Base-by-base conservation (phyloP, 768 basidiomycete species). In the Saitozyma sp. region DNA sequence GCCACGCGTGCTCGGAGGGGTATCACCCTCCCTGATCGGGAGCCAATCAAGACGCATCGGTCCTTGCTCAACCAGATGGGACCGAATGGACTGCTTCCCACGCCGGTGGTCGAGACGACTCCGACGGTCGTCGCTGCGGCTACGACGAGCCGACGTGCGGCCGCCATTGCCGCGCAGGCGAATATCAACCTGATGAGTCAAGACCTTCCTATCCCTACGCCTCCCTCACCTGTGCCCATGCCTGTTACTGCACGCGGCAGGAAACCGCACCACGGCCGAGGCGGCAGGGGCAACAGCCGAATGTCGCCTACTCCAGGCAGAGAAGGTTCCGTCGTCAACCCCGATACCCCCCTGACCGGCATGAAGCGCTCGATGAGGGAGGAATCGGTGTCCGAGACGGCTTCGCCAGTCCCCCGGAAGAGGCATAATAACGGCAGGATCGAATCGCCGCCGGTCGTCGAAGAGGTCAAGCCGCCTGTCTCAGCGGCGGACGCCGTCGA, bases 151-250 rank as follows among this genome's bases (percentile, higher is more conserved):
- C 82, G 91, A 59, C 83, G 92, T 70, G 92, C 91, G 3, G 93
- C 93, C 0, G 93, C 93, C 0, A 90, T 95, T 85, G 91, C 93
- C 1, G 92, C 92, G 1, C 89, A 89, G 1, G 92, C 94, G 80
- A 93, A 93, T 68, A 90, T 90, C 57, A 86, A 85, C 39, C 76
- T 70, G 45, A 70, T 78, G 52, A 60, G 66, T 16, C 74, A 67
- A 48, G 72, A 69, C 55, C 56, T 68, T 19, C 73, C 66, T 9
- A 89, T 83, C 37, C 65, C 56, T 41, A 62, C 49, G 29, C 76
- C 70, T 41, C 91, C 88, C 76, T 82, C 88, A 0, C 90, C 90
- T 16, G 65, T 83, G 6, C 85, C 84, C 68, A 85, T 87, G 10
- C 57, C 42, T 10, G 62, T 17, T 17, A 40, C 54, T 37, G 55